Percentiles rank a stretch among this genome's conserved stretches.
phyloP scores from a whole-genome alignment of 2,329 filamentous ascomycete genomes.

The Aspergillus sp. region DNA sequence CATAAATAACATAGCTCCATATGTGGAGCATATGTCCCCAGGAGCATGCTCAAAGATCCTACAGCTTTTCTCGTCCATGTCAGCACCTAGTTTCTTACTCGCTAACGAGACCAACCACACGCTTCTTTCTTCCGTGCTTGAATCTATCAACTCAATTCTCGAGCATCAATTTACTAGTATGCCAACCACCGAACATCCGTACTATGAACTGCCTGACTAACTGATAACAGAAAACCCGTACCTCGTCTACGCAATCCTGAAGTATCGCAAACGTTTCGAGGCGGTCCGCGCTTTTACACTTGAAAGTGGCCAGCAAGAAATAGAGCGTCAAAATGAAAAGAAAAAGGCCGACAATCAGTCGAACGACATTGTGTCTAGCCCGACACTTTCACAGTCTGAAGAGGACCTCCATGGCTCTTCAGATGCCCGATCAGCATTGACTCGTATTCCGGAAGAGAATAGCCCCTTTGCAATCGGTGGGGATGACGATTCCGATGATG shows the following conservation, averaged over 20 bases:
- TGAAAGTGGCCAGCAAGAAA: slow-evolving; percentile 86
- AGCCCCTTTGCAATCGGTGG: slow-evolving; percentile 84
- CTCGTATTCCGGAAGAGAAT: slow-evolving; percentile 71
- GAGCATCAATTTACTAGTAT: slow-evolving; percentile 80
- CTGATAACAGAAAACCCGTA: slow-evolving; percentile 64
- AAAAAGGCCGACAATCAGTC: slow-evolving; percentile 57
- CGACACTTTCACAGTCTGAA: slow-evolving; percentile 34
- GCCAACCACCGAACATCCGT: slow-evolving; percentile 22
- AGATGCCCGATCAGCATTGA: slow-evolving; percentile 57
- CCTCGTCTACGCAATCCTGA: slow-evolving; percentile 73
- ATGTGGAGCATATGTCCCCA: slow-evolving; percentile 70
- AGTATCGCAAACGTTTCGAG: slow-evolving; percentile 78
- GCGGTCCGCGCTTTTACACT: slow-evolving; percentile 81
- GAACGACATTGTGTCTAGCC: slow-evolving; percentile 32
- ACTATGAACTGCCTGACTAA: slow-evolving; percentile 13
- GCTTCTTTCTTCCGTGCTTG: slow-evolving; percentile 74
- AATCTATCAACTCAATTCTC: slow-evolving; percentile 83
- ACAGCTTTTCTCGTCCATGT: slow-evolving; percentile 88
- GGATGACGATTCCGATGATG: slow-evolving; percentile 61
- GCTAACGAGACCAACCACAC: slow-evolving; percentile 88
- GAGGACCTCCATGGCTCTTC: slow-evolving; percentile 32
- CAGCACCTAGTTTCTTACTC: slow-evolving; percentile 83
- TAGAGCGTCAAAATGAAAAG: slow-evolving; percentile 70
- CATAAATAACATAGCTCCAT: slow-evolving; percentile 87
- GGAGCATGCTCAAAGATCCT: slow-evolving; percentile 75